phyloP scores from a whole-genome alignment of 2,329 filamentous ascomycete genomes.

The Aspergillus awamori region DNA sequence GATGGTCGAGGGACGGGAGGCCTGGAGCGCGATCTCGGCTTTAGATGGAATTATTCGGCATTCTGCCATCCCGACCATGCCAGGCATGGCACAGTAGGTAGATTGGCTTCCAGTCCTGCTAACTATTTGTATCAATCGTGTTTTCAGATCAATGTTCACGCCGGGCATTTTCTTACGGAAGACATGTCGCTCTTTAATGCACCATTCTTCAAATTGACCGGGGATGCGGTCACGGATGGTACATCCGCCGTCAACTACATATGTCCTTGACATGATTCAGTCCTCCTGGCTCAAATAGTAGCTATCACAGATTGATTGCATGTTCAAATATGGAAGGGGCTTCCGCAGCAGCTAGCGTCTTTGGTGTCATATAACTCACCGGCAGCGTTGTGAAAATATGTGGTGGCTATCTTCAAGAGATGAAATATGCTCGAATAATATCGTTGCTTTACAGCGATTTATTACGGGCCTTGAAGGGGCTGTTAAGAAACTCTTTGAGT shows the following conservation, averaged over 20 bases:
- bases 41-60: conserved; percentile 25
- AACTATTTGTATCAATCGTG: background rate
- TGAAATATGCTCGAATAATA: too few relatives aligned
- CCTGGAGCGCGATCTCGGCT: conserved; percentile 24
- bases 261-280: too few relatives aligned
- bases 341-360: too few relatives aligned
- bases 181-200: conserved; percentile 37
- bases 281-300: too few relatives aligned
- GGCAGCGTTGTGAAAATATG: too few relatives aligned
- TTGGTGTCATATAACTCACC: too few relatives aligned
- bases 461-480: too few relatives aligned
- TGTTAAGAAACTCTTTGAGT: too few relatives aligned
- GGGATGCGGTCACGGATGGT: conserved; percentile 33
- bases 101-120: background rate
- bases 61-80: conserved; percentile 32
- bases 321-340: too few relatives aligned
- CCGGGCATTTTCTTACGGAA: conserved; percentile 31
- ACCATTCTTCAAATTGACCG: conserved; percentile 39
- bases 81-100: conserved; percentile 29
- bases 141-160: conserved; percentile 29
- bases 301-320: too few relatives aligned
- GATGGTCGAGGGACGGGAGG: conserved; percentile 24
- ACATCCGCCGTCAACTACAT: background rate
- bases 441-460: too few relatives aligned
- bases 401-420: too few relatives aligned